phyloP scores from a whole-genome alignment of 257 asterid genomes.

The Leonotis leonurus region DNA sequence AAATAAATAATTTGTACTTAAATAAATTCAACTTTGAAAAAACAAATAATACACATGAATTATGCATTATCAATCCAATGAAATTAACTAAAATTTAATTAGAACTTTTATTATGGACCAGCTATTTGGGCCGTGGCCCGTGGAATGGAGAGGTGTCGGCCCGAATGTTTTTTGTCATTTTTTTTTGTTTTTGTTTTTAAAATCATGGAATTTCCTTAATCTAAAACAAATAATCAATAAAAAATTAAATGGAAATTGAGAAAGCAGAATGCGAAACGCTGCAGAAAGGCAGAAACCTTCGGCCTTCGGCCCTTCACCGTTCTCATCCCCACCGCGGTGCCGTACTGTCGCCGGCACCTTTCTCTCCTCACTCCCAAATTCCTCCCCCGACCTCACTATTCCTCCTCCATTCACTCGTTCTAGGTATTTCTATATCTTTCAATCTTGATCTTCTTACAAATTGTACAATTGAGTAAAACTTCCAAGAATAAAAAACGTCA shows the following conservation, averaged over 20 bases:
- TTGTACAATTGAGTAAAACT: background rate
- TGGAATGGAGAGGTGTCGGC: background rate
- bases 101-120: too few relatives aligned
- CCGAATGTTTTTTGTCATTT: background rate
- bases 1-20: too few relatives aligned
- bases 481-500: background rate
- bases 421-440: background rate
- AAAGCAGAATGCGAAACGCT: slow-evolving; percentile 8
- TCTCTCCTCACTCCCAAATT: background rate
- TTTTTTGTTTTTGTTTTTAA: background rate
- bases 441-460: background rate
- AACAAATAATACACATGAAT: too few relatives aligned
- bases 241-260: background rate
- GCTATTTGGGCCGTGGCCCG: background rate
- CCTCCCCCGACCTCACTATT: background rate
- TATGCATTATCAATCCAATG: too few relatives aligned
- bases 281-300: slow-evolving; percentile 8
- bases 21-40: too few relatives aligned
- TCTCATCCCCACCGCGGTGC: background rate
- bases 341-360: background rate
- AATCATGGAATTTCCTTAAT: background rate
- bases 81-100: too few relatives aligned
- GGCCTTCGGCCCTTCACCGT: slow-evolving; percentile 12
- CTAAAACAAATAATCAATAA: slow-evolving; percentile 2
- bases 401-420: background rate